Evolutionary conservation across 371 early-diverging fungal species (phyloP).

Genomic region (Racocetra persica): DNA sequence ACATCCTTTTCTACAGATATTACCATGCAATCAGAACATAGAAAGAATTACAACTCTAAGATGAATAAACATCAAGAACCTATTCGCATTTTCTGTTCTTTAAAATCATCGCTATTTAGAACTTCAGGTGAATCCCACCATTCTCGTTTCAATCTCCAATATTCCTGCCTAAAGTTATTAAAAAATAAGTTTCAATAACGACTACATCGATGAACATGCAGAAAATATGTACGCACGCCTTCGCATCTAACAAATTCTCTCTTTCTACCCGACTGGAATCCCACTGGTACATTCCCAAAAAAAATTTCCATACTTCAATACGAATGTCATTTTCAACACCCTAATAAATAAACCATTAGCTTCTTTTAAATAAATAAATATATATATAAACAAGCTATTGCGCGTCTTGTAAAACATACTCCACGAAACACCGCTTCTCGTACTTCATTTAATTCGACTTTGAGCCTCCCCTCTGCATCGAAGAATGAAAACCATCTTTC

Average conservation of each 20-base stretch:
- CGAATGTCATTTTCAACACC: slow-evolving; percentile 86
- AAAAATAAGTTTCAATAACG: not conserved
- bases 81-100: slow-evolving; percentile 86
- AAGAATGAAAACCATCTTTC: slow-evolving; percentile 82
- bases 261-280: slow-evolving; percentile 80
- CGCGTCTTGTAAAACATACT: slow-evolving; percentile 39
- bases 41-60: slow-evolving; percentile 12
- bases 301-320: slow-evolving; percentile 89
- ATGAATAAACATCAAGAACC: slow-evolving; percentile 52
- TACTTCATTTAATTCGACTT: slow-evolving; percentile 59
- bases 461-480: slow-evolving; percentile 68
- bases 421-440: slow-evolving; percentile 74
- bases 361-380: too few relatives aligned
- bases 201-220: not conserved
- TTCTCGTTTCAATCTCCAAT: slow-evolving; percentile 74
- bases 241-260: slow-evolving; percentile 62
- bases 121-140: slow-evolving; percentile 79
- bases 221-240: slow-evolving; percentile 54
- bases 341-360: too few relatives aligned
- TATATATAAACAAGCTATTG: too few relatives aligned
- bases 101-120: slow-evolving; percentile 64
- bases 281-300: slow-evolving; percentile 89
- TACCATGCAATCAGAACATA: not conserved
- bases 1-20: slow-evolving; percentile 84
- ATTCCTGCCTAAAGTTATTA: slow-evolving; percentile 62